These are phyloP conservation scores for Penicillium psychrosexuale DNA, from an alignment of 2,329 filamentous ascomycete species.

Conservation along the genomic window DNA sequence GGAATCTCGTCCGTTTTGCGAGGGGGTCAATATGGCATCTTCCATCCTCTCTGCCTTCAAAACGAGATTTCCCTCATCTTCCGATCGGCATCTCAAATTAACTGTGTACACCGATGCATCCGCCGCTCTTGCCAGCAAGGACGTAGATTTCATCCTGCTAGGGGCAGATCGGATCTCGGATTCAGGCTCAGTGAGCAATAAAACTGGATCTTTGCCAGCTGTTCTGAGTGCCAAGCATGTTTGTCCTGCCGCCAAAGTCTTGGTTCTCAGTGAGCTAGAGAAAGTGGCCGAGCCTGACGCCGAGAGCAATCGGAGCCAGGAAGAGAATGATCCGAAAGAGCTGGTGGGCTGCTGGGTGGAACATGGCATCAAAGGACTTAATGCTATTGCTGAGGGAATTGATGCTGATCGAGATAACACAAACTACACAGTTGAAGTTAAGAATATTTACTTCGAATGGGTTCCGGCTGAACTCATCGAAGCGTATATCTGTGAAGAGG, in stretches of 20 bases:
- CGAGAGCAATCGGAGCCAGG: conserved; percentile 49
- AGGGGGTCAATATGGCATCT: conserved; percentile 59
- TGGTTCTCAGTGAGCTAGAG: conserved; percentile 59
- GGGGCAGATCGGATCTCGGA: conserved; percentile 62
- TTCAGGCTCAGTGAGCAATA: conserved; percentile 62
- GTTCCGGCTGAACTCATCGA: conserved; percentile 52
- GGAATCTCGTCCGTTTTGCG: conserved; percentile 65
- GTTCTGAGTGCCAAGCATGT: conserved; percentile 55
- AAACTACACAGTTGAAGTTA: conserved; percentile 32
- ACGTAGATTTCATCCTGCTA: conserved; percentile 59
- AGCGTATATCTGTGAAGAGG: conserved; percentile 55
- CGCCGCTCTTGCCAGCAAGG: conserved; percentile 51
- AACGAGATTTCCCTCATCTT: conserved; percentile 17
- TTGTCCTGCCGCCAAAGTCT: conserved; percentile 47
- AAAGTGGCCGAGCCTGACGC: conserved; percentile 55
- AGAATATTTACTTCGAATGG: conserved; percentile 61
- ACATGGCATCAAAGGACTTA: conserved; percentile 22
- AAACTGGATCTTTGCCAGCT: conserved; percentile 61
- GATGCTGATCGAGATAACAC: conserved; percentile 9
- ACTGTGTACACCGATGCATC: conserved; percentile 60
- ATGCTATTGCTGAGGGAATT: conserved; percentile 19
- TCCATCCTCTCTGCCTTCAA: conserved; percentile 25
- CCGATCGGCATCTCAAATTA: conserved; percentile 37
- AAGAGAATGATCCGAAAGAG: conserved; percentile 56
- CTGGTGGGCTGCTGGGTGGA: conserved; percentile 49